phyloP scores from a whole-genome alignment of 176 grass and related monocot species.

The Avena insularis region DNA sequence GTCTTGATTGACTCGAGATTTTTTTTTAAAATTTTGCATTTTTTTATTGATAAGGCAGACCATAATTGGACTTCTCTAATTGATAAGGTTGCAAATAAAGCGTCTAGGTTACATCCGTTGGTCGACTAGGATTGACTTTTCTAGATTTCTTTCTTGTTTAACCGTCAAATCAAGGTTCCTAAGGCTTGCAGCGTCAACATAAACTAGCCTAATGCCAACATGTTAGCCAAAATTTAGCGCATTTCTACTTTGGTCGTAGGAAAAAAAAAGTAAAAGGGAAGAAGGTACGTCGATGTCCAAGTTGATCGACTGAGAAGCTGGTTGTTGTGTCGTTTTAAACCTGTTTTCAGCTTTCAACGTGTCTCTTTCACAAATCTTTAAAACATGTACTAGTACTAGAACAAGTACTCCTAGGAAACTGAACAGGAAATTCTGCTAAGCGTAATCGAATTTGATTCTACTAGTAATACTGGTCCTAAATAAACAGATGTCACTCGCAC shows the following conservation, averaged over 20 bases:
- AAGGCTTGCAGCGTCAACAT: background rate
- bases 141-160: background rate
- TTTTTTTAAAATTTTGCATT: background rate
- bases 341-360: background rate
- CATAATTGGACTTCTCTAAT: background rate
- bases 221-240: background rate
- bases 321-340: background rate
- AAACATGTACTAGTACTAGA: background rate
- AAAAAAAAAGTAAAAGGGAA: background rate
- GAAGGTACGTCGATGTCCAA: background rate
- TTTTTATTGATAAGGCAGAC: background rate
- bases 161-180: background rate
- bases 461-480: background rate
- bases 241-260: background rate
- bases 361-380: background rate
- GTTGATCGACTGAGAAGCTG: background rate
- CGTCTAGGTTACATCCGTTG: background rate
- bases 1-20: too few species aligned
- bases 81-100: background rate
- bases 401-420: background rate
- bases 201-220: background rate
- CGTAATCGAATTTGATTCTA: background rate
- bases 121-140: background rate
- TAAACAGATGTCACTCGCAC: background rate
- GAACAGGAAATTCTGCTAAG: background rate